Evolutionary conservation across 2,329 filamentous ascomycete genomes (phyloP).

Genomic region (Cordyceps javanica): DNA sequence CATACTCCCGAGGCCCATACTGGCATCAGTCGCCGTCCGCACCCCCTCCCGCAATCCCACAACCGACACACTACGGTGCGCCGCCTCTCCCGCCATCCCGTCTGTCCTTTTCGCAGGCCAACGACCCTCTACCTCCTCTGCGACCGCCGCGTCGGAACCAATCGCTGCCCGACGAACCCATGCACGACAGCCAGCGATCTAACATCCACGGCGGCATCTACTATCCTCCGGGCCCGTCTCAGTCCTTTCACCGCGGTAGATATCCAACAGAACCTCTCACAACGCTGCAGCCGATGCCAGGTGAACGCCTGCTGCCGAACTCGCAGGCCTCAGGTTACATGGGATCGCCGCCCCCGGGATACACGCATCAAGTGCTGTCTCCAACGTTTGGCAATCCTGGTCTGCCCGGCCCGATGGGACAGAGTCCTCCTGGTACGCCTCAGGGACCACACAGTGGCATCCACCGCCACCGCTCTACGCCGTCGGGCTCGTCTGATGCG

Average conservation of each 20-base stretch:
- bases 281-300: slow-evolving; percentile 24
- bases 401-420: slow-evolving; percentile 25
- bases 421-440: slow-evolving; percentile 30
- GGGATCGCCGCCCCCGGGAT: slow-evolving; percentile 28
- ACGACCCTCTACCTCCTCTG: slow-evolving; percentile 33
- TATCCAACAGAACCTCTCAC: slow-evolving; percentile 24
- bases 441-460: slow-evolving; percentile 24
- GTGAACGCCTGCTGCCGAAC: slow-evolving; percentile 30
- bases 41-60: slow-evolving; percentile 21
- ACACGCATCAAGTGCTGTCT: slow-evolving; percentile 28
- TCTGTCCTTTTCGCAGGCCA: slow-evolving; percentile 30
- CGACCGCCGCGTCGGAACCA: slow-evolving; percentile 31
- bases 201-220: slow-evolving; percentile 24
- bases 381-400: slow-evolving; percentile 30
- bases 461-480: slow-evolving; percentile 32
- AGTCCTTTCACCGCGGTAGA: slow-evolving; percentile 28
- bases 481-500: slow-evolving; percentile 32
- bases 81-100: slow-evolving; percentile 20
- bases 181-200: slow-evolving; percentile 25
- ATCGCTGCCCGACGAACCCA: slow-evolving; percentile 27
- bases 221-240: slow-evolving; percentile 24
- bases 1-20: slow-evolving; percentile 25
- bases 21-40: slow-evolving; percentile 27
- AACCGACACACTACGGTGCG: slow-evolving; percentile 20
- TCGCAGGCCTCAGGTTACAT: slow-evolving; percentile 27